These are phyloP conservation scores for Trichoderma pleuroti DNA, from an alignment of 2,329 filamentous ascomycete genomes.

Conservation along the genomic window DNA sequence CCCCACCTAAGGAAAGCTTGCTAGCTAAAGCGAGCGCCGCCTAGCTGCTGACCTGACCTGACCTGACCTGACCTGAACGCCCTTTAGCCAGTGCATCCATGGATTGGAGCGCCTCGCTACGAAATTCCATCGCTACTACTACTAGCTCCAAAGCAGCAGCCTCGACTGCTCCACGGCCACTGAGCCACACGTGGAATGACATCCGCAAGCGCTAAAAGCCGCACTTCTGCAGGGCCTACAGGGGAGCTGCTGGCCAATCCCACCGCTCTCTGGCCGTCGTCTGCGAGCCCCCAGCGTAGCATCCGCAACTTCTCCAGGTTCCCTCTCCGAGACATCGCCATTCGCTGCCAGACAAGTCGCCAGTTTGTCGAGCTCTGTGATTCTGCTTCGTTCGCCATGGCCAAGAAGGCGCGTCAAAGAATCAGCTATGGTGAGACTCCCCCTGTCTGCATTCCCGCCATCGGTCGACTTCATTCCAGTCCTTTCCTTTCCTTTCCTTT, in stretches of 20 bases:
- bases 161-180: not conserved
- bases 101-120: not conserved
- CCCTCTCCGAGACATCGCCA: conserved; percentile 7
- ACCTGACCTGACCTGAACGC: too few species aligned
- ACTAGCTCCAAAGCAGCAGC: not conserved
- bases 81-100: not conserved
- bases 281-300: conserved; percentile 12
- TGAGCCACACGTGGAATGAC: conserved; percentile 11
- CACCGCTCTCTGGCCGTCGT: not conserved
- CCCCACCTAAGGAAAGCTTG: conserved; percentile 8
- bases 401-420: conserved; percentile 65
- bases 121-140: not conserved
- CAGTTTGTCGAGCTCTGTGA: not conserved
- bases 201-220: conserved; percentile 11
- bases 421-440: conserved; percentile 62
- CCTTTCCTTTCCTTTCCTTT: not conserved
- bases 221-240: conserved; percentile 13
- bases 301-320: conserved; percentile 6
- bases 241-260: conserved; percentile 17
- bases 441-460: not conserved
- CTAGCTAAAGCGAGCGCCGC: conserved; percentile 1
- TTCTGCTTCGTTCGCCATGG: conserved; percentile 44
- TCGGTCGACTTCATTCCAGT: not conserved
- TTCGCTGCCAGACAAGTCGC: conserved; percentile 10
- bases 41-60: not conserved